These are phyloP conservation scores for Porcisia deanei DNA, from an alignment of 208 protist species.

Conservation along the genomic window DNA sequence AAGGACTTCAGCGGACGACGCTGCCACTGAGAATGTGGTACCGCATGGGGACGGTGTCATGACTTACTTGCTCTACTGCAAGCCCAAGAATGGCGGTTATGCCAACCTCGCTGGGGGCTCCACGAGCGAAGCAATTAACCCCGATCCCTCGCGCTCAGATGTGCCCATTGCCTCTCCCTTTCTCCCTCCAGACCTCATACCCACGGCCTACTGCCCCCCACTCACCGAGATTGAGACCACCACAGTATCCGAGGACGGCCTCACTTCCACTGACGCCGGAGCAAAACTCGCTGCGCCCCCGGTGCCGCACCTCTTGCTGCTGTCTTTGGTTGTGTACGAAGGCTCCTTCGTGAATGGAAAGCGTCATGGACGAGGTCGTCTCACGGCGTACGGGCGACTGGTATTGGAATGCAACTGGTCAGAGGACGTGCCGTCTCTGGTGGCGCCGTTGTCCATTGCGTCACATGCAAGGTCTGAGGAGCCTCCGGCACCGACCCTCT, in stretches of 20 bases:
- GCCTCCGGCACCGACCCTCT: slow-evolving; percentile 15
- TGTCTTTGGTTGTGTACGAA: slow-evolving; percentile 43
- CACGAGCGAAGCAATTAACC: neutral
- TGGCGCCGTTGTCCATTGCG: slow-evolving; percentile 1
- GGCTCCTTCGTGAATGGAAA: slow-evolving; percentile 44
- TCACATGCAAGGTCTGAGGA: neutral
- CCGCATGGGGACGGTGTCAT: slow-evolving; percentile 35
- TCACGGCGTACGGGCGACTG: slow-evolving; percentile 49
- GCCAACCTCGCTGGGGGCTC: neutral
- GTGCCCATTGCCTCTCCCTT: slow-evolving; percentile 4
- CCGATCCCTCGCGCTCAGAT: neutral
- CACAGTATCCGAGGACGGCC: neutral
- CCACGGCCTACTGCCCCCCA: slow-evolving; percentile 14
- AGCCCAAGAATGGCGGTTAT: slow-evolving; percentile 18
- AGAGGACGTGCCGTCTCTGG: slow-evolving; percentile 42
- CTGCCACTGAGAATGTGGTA: neutral
- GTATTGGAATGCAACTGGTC: slow-evolving; percentile 55
- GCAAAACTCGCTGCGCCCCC: neutral
- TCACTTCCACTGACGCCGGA: neutral
- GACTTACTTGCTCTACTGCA: slow-evolving; percentile 34
- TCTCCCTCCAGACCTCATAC: slow-evolving; percentile 22
- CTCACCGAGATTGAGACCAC: slow-evolving; percentile 10
- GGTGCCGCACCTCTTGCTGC: slow-evolving; percentile 11
- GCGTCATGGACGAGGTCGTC: slow-evolving; percentile 46
- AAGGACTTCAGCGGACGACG: neutral